A percentile compares a stretch with the other conserved stretches of the same genome.
Conservation (phyloP, 2,329 filamentous ascomycete species). For the Xylariaceae sp. region DNA sequence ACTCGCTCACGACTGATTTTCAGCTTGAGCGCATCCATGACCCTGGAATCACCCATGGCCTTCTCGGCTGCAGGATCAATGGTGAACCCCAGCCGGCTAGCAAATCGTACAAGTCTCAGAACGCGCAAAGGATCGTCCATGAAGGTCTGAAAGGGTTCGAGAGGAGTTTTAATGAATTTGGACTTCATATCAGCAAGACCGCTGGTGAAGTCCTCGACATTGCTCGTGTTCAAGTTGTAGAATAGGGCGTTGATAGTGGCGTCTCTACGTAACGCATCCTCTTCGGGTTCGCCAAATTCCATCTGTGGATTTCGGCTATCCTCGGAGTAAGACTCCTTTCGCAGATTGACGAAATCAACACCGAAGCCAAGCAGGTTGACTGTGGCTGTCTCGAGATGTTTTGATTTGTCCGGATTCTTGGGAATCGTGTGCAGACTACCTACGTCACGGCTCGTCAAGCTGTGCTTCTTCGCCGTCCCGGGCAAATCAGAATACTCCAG, state of each 20-base stretch:
- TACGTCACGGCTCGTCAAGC: constrained; percentile 53
- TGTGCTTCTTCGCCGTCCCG: constrained; percentile 57
- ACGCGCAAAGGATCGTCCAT: constrained; percentile 88
- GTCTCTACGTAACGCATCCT: constrained; percentile 85
- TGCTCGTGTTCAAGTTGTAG: constrained; percentile 77
- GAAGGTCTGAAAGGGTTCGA: constrained; percentile 88
- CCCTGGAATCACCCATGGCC: constrained; percentile 73
- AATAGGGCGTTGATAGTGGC: constrained; percentile 94
- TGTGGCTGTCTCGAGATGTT: constrained; percentile 89
- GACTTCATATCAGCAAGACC: constrained; percentile 70
- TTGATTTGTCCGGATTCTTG: constrained; percentile 91
- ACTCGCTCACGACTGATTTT: constrained; percentile 94
- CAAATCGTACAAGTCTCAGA: constrained; percentile 81
- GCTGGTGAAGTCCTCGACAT: constrained; percentile 79
- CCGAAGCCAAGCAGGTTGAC: constrained; percentile 81
- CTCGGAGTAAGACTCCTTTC: constrained; percentile 86
- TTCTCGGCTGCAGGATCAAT: constrained; percentile 66
- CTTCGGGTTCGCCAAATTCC: constrained; percentile 86
- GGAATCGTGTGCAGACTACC: constrained; percentile 81
- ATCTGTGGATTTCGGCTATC: constrained; percentile 85
- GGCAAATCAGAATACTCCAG: constrained; percentile 60
- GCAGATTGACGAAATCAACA: constrained; percentile 88
- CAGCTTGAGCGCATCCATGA: constrained; percentile 68
- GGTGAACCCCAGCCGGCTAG: constrained; percentile 72
- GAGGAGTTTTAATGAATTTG: constrained; percentile 73